These are phyloP conservation scores for Ilex aquifolium DNA, from an alignment of 257 asterid genomes.

Conservation along the genomic window DNA sequence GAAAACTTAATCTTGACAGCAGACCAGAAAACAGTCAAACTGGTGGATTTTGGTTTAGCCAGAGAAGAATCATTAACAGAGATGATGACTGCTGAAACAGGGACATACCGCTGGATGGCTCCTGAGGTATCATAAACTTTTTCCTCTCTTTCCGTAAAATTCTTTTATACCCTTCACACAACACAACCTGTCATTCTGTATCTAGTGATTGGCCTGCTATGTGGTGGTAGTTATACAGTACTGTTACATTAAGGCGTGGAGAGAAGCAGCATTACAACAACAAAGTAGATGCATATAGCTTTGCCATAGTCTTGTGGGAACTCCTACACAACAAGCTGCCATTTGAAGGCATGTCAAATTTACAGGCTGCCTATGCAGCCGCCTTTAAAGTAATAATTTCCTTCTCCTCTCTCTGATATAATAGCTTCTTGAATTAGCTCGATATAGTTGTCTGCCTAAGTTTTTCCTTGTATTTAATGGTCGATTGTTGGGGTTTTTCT, in stretches of 20 bases:
- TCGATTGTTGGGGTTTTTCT: background rate
- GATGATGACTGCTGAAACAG: slow-evolving; percentile 99
- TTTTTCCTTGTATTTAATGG: background rate
- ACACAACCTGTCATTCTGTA: too few species aligned
- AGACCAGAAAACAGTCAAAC: slow-evolving; percentile 70
- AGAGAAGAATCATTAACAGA: slow-evolving; percentile 96
- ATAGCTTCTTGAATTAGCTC: background rate
- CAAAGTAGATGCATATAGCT: slow-evolving; percentile 94
- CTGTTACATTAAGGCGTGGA: slow-evolving; percentile 91
- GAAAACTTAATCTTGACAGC: slow-evolving; percentile 87
- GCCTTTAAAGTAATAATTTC: slow-evolving; percentile 71
- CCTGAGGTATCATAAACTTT: slow-evolving; percentile 40
- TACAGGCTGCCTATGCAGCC: slow-evolving; percentile 99
- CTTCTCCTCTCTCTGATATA: background rate
- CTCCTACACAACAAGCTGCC: slow-evolving; percentile 75
- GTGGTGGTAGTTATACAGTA: slow-evolving; percentile 73
- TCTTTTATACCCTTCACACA: too few species aligned
- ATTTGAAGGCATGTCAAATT: slow-evolving; percentile 91
- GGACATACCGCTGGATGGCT: slow-evolving; percentile 99
- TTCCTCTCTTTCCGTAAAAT: too few species aligned
- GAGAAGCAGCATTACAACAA: slow-evolving; percentile 97
- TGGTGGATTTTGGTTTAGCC: slow-evolving; percentile 95
- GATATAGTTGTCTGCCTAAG: background rate
- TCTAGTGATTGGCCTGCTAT: background rate
- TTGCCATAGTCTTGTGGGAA: slow-evolving; percentile 97